These are phyloP conservation scores for Eragrostis curvula DNA, from an alignment of 176 grass and related monocot species.

Conservation along the genomic window DNA sequence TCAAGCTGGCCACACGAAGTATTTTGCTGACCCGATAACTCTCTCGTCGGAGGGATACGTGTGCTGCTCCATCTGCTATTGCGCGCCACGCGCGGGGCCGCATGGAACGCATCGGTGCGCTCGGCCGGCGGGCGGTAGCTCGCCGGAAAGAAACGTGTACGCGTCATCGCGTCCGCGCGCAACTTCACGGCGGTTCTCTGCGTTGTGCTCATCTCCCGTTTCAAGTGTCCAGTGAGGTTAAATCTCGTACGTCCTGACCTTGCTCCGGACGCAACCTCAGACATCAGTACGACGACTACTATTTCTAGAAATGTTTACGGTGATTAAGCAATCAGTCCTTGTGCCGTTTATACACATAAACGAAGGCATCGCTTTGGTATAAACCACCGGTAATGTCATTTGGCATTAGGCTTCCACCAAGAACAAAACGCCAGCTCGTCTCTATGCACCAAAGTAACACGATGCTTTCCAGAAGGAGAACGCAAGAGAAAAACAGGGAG, in stretches of 20 bases:
- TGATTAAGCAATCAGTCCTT: not conserved
- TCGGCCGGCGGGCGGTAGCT: not conserved
- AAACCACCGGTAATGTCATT: not conserved
- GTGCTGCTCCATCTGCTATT: not conserved
- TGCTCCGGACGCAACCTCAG: too few species aligned
- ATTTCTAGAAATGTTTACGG: too few species aligned
- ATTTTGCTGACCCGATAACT: slow-evolving; percentile 1
- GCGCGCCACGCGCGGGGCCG: slow-evolving; percentile 34
- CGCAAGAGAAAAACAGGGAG: not conserved
- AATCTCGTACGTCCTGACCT: too few species aligned
- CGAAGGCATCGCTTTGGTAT: not conserved
- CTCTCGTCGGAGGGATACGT: slow-evolving; percentile 7
- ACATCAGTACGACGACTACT: too few species aligned
- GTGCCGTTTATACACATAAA: not conserved
- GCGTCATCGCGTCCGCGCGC: not conserved
- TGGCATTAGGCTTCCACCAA: not conserved
- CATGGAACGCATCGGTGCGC: not conserved
- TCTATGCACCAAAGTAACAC: not conserved
- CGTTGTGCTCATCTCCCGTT: too few species aligned
- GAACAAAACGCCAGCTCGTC: not conserved
- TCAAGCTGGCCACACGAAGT: not conserved
- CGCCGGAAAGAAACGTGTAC: not conserved
- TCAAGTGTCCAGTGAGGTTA: too few species aligned
- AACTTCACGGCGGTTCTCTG: not conserved
- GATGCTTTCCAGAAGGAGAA: not conserved